Conservation (phyloP, 495 filamentous ascomycete species). For the Daldinia decipiens region DNA sequence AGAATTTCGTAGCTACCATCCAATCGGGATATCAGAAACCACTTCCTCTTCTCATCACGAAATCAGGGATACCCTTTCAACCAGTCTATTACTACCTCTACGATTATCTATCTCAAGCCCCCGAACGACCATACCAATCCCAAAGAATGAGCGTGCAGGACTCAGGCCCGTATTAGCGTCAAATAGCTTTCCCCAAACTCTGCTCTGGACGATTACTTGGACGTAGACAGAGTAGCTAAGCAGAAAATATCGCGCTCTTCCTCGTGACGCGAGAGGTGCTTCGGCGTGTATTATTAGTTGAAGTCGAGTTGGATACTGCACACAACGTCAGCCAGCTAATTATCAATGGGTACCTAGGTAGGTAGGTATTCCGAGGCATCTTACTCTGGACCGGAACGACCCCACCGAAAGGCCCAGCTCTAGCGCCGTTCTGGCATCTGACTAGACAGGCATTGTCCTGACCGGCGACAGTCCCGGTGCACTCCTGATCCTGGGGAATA, state of each 20-base stretch:
- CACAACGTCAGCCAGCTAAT: constrained; percentile 19
- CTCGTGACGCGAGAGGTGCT: constrained; percentile 33
- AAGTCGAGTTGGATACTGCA: constrained; percentile 33
- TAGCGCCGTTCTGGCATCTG: constrained; percentile 60
- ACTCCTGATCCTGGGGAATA: constrained; percentile 59
- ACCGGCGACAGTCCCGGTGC: constrained; percentile 64
- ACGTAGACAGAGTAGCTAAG: constrained; percentile 10
- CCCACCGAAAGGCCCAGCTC: constrained; percentile 65
- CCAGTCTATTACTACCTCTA: not conserved
- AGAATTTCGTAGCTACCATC: not conserved
- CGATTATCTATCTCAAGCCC: not conserved
- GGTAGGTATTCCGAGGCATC: not conserved
- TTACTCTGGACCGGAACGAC: constrained; percentile 63
- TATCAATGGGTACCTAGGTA: not conserved
- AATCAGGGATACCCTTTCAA: not conserved
- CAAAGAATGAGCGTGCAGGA: not conserved
- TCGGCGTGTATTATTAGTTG: constrained; percentile 32
- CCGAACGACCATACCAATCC: not conserved
- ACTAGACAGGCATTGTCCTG: constrained; percentile 64
- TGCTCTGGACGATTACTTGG: constrained; percentile 10
- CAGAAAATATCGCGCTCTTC: constrained; percentile 17
- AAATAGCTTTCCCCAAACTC: not conserved
- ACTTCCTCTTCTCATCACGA: not conserved
- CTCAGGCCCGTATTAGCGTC: not conserved
- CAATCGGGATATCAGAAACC: not conserved